Conservation (phyloP, 2,329 filamentous ascomycete genomes). For the Westerdykella sp. region DNA sequence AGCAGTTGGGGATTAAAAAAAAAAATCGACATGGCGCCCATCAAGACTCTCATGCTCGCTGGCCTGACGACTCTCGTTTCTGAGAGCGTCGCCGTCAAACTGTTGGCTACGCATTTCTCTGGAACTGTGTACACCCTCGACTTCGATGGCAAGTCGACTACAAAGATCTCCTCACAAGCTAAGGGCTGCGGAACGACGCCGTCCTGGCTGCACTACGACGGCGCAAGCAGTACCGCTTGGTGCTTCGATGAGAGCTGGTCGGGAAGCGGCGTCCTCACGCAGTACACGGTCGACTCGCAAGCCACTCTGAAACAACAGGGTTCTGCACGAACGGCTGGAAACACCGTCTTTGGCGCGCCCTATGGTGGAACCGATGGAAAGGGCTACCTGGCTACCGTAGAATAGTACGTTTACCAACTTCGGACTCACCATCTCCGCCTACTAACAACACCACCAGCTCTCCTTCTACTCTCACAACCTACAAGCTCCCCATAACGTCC, state of each 20-base stretch:
- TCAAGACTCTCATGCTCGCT: slow-evolving; percentile 3
- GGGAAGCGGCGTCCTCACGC: slow-evolving; percentile 7
- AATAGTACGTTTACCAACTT: slow-evolving; percentile 12
- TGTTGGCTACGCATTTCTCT: slow-evolving; percentile 7
- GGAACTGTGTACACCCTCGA: slow-evolving; percentile 5
- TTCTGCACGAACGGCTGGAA: slow-evolving; percentile 8
- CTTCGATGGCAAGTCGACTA: slow-evolving; percentile 1
- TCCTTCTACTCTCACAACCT: slow-evolving; percentile 12
- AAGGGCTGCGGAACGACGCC: slow-evolving; percentile 10
- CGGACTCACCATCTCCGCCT: slow-evolving; percentile 1
- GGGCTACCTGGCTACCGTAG: slow-evolving; percentile 10
- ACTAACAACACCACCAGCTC: slow-evolving; percentile 3
- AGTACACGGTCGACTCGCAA: slow-evolving; percentile 4
- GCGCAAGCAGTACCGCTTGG: slow-evolving; percentile 5
- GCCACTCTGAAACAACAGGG: slow-evolving; percentile 2
- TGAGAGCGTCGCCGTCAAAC: slow-evolving; percentile 1
- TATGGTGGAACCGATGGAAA: slow-evolving; percentile 17
- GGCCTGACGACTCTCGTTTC: slow-evolving; percentile 5
- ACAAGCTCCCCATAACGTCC: slow-evolving; percentile 18
- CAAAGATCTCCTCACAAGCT: slow-evolving; percentile 1
- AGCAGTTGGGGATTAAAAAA: too few species aligned
- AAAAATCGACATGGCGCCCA: slow-evolving; percentile 2
- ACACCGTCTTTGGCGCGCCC: slow-evolving; percentile 10
- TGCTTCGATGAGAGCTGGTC: slow-evolving; percentile 11
- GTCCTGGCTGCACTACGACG: slow-evolving; percentile 6